phyloP scores from a whole-genome alignment of 106 monocot genomes.

The Acanthochlamys bracteata region DNA sequence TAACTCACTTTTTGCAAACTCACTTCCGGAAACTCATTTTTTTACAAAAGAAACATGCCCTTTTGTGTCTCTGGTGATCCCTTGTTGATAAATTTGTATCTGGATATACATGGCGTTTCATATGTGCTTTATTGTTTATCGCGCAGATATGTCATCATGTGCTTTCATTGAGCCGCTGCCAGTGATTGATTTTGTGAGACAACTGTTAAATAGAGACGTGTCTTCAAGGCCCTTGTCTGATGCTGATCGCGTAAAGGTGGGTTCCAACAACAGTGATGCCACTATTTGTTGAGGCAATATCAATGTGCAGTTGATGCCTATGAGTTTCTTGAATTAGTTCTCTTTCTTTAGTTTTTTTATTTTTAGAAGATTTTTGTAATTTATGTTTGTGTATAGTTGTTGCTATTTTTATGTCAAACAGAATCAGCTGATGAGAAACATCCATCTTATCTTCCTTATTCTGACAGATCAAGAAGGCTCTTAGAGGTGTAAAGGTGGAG shows the following conservation, averaged over 20 bases:
- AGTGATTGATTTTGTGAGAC: conserved; percentile 64
- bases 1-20: no score
- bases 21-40: no score
- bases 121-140: neutral
- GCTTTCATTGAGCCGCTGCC: conserved; percentile 83
- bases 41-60: no score
- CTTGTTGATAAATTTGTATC: no score
- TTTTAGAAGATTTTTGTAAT: neutral
- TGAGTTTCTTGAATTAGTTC: neutral
- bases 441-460: neutral
- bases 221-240: conserved; percentile 59
- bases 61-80: no score
- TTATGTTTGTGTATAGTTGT: no score
- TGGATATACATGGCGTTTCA: no score
- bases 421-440: no score
- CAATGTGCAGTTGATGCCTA: neutral
- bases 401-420: no score
- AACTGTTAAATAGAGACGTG: conserved; percentile 68
- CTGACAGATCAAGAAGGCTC: conserved; percentile 69
- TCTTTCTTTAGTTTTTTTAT: neutral
- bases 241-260: conserved; percentile 85
- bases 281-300: neutral
- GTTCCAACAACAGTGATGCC: neutral
- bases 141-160: conserved; percentile 82
- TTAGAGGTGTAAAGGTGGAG: conserved; percentile 82